Base-by-base conservation (phyloP, 345 rosid genomes). In the Arabis alpina region DNA sequence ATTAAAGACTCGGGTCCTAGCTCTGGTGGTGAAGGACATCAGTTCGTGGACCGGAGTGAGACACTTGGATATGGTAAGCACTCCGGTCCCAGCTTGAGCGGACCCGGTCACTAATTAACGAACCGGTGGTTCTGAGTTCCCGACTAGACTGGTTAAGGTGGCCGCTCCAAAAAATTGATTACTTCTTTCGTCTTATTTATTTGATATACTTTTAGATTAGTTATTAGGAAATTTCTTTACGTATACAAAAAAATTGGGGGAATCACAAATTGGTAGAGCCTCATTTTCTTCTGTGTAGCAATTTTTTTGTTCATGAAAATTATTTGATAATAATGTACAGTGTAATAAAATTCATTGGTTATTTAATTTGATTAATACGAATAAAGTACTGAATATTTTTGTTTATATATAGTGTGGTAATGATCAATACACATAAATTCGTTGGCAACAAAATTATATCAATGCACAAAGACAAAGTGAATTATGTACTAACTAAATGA, bases 1-100 rank as follows among this genome's bases (percentile, higher is more conserved):
- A 79, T 85, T 54, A 87, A 87, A 23, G 27, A 58, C 0, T 79
- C 85, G 8, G 90, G 86, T 73, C 86, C 84, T 5, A 82, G 77
- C 59, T 64, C 71, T 39, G 76, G 89, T 66, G 85, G 84, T 14
- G 40, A 40, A 6, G 92, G 88, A 36, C 88, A 85, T 79, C 57
- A 30, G 30, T 71, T 36, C 47, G 64, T 63, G 5, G 72, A 77
- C 30, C 39, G 76, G 4, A 41, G 14, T 2, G 57, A 76, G n/a
- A 61, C 77, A 1, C 51, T 78, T 2, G 83, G 76, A 32, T 77
- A 68, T 47, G 71, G 75, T 28, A 79, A 62, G 54, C 27, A 82
- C 10, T 75, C 85, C 0, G 86, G 90, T 52, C 83, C 83, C 0
- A 81, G 80, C 52, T 32, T 80, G 0, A 70, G 79, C 0, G 76